A percentile compares a stretch with the other conserved stretches of the same genome.
Evolutionary conservation across 495 filamentous ascomycete species (phyloP).

Genomic region (Pyrenopolyporus hunteri): DNA sequence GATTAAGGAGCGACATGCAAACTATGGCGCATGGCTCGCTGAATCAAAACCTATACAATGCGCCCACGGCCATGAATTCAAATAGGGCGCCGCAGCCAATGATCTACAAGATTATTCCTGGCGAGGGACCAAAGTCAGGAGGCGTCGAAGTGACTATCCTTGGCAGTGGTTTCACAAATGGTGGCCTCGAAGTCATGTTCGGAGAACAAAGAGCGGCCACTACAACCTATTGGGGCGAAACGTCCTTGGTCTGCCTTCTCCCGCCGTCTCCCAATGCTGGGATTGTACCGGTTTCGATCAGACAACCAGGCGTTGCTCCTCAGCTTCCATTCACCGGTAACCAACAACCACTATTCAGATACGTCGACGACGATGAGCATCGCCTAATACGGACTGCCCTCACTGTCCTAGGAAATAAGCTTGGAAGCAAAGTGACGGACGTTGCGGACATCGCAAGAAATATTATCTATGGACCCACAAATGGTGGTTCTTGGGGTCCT

Average conservation of each 20-base stretch:
- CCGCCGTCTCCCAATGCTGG: constrained; percentile 75
- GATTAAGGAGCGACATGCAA: constrained; percentile 53
- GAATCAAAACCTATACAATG: constrained; percentile 50
- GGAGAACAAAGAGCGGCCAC: constrained; percentile 77
- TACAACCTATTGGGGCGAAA: constrained; percentile 82
- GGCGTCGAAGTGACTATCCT: constrained; percentile 85
- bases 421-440: constrained; percentile 59
- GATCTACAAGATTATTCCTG: constrained; percentile 79
- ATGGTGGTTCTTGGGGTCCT: constrained; percentile 33
- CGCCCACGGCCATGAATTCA: constrained; percentile 43
- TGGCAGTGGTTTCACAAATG: constrained; percentile 75
- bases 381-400: constrained; percentile 69
- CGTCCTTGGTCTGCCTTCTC: constrained; percentile 80
- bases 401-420: constrained; percentile 61
- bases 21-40: constrained; percentile 49
- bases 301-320: constrained; percentile 49
- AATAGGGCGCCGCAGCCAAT: constrained; percentile 53
- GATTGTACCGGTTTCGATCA: constrained; percentile 75
- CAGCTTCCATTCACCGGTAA: constrained; percentile 52
- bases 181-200: constrained; percentile 83
- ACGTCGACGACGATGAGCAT: constrained; percentile 78
- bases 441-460: constrained; percentile 58
- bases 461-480: constrained; percentile 52
- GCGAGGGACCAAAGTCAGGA: constrained; percentile 78
- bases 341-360: constrained; percentile 62